Evolutionary conservation across 768 basidiomycete species (phyloP).

Genomic region (Termitomyces sp.): DNA sequence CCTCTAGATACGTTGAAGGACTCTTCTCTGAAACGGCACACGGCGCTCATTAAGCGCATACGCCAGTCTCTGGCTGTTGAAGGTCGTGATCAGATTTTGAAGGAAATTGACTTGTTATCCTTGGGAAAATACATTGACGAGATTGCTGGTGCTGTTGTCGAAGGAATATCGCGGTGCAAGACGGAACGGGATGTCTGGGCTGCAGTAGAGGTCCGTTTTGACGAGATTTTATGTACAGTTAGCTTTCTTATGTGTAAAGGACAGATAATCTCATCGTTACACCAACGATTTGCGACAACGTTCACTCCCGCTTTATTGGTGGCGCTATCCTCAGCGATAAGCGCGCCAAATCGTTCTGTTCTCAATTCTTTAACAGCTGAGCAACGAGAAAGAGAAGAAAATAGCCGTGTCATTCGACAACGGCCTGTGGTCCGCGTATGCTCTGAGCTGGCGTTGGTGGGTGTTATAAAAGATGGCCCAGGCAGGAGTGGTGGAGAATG

Average conservation of each 20-base stretch:
- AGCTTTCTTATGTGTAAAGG: not conserved
- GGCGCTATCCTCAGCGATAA: constrained; percentile 50
- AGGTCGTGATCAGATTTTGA: constrained; percentile 81
- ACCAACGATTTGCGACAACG: constrained; percentile 75
- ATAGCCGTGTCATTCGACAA: constrained; percentile 70
- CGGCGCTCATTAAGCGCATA: constrained; percentile 90
- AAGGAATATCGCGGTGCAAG: constrained; percentile 84
- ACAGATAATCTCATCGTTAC: constrained; percentile 84
- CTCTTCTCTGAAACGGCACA: constrained; percentile 94
- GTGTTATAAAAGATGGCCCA: constrained; percentile 69
- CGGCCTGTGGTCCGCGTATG: constrained; percentile 83
- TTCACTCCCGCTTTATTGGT: constrained; percentile 73
- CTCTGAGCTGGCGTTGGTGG: constrained; percentile 86
- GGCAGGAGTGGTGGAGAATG: constrained; percentile 76
- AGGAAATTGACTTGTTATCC: constrained; percentile 85
- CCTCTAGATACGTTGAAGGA: constrained; percentile 69
- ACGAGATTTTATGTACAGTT: not conserved
- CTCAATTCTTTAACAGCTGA: constrained; percentile 59
- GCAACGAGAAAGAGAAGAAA: constrained; percentile 92
- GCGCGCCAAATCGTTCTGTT: constrained; percentile 50
- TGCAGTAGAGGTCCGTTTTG: constrained; percentile 73
- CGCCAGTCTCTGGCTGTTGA: constrained; percentile 80
- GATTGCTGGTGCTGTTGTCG: constrained; percentile 79
- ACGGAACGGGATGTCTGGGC: constrained; percentile 90
- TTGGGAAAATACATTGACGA: constrained; percentile 97